Evolutionary conservation across 1,284 basidiomycete genomes (phyloP), one percentile per base, ranked within the genome.

Genomic region (Tausonia pullulans): DNA sequence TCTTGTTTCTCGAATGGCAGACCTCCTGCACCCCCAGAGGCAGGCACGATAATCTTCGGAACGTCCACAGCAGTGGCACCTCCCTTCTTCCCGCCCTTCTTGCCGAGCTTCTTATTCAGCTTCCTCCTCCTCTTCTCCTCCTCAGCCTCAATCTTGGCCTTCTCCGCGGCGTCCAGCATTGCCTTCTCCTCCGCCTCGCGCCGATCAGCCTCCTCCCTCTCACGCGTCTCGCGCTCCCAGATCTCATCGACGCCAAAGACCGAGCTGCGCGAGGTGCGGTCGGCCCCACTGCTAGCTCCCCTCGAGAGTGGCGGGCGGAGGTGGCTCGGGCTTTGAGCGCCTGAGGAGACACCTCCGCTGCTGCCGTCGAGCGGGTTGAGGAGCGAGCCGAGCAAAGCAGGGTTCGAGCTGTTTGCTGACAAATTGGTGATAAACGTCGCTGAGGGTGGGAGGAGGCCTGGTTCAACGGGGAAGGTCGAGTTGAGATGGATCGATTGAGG

Each of bases 181-280:
- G 41, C 60, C 0, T 39, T n/a, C 39, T 50, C 48, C 14, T 58
- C 64, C 16, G 49, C 55, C 46, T 65, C 64, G 10, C 6, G 40
- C 3, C 49, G n/a, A n/a, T 65, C 64, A 44, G 51, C 60, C 46
- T 16, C 57, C 44, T 65, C 60, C 6, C 64, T 54, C 50, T 65
- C 54, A 13, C 53, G 53, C 45, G 59, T 58, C 44, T 60, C 64
- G n/a, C 62, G 56, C 61, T 66, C 60, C 65, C 65, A 66, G 5
- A 62, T 61, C 40, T 55, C 40, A 49, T 66, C 65, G 57, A 66
- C 49, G 3, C 65, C 65, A 39, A 62, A 66, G 5, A 66, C 65
- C 9, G 65, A 66, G 11, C 8, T n/a, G 7, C 56, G 53, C 44
- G 49, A 8, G 45, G 11, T 14, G 44, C 9, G 61, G 3, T 6